Evolutionary conservation across 495 filamentous ascomycete species (phyloP).

Genomic region (Arthonia radiata): DNA sequence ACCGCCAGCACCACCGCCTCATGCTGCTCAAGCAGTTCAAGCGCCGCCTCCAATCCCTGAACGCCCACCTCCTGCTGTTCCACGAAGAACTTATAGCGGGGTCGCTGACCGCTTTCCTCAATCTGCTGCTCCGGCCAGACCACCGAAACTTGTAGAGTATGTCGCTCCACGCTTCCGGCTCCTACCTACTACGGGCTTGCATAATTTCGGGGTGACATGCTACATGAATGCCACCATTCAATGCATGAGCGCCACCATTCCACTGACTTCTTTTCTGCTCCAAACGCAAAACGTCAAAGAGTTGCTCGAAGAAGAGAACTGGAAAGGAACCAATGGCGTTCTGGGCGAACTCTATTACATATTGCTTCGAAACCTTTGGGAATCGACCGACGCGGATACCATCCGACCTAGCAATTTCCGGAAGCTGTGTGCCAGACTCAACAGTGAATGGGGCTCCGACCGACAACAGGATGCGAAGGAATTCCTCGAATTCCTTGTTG

Average conservation of each 20-base stretch:
- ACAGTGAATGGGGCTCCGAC: constrained; percentile 32
- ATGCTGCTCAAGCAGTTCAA: constrained; percentile 5
- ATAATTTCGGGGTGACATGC: constrained; percentile 61
- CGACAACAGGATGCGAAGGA: constrained; percentile 60
- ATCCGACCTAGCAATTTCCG: constrained; percentile 36
- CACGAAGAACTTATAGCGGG: constrained; percentile 70
- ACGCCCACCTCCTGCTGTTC: constrained; percentile 63
- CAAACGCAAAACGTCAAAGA: constrained; percentile 18
- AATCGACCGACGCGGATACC: constrained; percentile 23
- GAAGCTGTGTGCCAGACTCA: constrained; percentile 32
- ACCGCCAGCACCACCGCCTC: constrained; percentile 6
- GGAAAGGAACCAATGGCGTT: constrained; percentile 51
- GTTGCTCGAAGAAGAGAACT: constrained; percentile 30
- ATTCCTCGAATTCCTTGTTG: constrained; percentile 48
- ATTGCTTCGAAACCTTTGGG: constrained; percentile 49
- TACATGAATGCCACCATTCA: constrained; percentile 84
- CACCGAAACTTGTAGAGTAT: constrained; percentile 17
- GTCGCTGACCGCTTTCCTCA: constrained; percentile 43
- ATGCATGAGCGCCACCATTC: constrained; percentile 48
- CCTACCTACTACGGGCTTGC: constrained; percentile 36
- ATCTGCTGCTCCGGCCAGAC: constrained; percentile 17
- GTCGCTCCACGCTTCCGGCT: constrained; percentile 16
- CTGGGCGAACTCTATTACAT: constrained; percentile 52
- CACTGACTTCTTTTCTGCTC: constrained; percentile 47
- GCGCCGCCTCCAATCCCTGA: constrained; percentile 11